A percentile compares a stretch with the other conserved stretches of the same genome.
Conservation (phyloP, 306 rosid genomes). For the Hippophae rhamnoides region DNA sequence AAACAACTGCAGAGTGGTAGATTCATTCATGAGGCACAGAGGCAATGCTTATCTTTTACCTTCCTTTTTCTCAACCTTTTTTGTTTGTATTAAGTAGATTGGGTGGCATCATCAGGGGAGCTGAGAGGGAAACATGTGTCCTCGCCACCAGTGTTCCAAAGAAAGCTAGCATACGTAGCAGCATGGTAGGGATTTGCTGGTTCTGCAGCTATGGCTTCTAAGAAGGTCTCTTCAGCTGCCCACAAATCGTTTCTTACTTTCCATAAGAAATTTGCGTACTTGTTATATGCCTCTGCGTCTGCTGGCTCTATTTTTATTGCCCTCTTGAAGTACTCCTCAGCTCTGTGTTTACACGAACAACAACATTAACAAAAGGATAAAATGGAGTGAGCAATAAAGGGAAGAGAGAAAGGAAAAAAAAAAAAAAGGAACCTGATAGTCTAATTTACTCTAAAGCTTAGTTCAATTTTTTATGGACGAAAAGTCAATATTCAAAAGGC, state of each 20-base stretch:
- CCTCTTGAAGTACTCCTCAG: slow-evolving; percentile 78
- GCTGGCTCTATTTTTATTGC: slow-evolving; percentile 49
- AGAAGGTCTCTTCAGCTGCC: slow-evolving; percentile 80
- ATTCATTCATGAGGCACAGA: no score
- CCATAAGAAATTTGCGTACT: slow-evolving; percentile 85
- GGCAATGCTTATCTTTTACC: background rate
- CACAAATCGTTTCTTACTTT: slow-evolving; percentile 61
- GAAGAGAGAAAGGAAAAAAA: no score
- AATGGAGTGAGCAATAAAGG: no score
- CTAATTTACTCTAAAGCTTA: no score
- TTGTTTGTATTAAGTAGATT: slow-evolving; percentile 20
- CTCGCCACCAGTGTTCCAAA: slow-evolving; percentile 88
- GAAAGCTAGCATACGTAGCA: slow-evolving; percentile 81
- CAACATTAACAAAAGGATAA: no score
- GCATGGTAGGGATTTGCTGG: slow-evolving; percentile 67
- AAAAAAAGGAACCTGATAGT: no score
- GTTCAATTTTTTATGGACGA: no score
- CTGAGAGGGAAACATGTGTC: slow-evolving; percentile 77
- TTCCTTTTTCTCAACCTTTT: background rate
- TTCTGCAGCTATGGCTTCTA: slow-evolving; percentile 74
- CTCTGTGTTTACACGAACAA: slow-evolving; percentile 43
- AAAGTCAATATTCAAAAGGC: no score
- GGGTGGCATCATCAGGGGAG: slow-evolving; percentile 38
- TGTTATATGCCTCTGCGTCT: slow-evolving; percentile 73
- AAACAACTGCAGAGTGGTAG: background rate